These are phyloP conservation scores for Pelagophyceae sp. DNA, from an alignment of 352 stramenopile genomes.

Conservation along the genomic window DNA sequence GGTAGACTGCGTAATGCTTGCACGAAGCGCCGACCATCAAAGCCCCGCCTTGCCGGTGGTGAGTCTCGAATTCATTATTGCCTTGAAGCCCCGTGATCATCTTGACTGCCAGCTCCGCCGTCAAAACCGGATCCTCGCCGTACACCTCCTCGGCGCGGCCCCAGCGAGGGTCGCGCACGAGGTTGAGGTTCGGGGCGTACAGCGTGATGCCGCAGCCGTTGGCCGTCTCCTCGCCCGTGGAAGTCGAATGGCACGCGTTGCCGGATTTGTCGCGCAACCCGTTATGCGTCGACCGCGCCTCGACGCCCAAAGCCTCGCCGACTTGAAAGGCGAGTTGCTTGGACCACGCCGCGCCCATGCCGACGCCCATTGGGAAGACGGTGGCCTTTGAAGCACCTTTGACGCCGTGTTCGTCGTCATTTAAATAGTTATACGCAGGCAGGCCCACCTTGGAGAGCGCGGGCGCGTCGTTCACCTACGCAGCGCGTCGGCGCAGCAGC, in stretches of 20 bases:
- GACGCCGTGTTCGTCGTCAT: slow-evolving; percentile 81
- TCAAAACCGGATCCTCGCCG: slow-evolving; percentile 83
- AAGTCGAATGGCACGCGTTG: not conserved
- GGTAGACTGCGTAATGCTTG: slow-evolving; percentile 85
- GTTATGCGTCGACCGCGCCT: slow-evolving; percentile 70
- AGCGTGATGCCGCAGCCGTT: slow-evolving; percentile 69
- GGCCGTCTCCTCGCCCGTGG: not conserved
- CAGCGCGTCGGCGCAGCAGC: too few relatives aligned
- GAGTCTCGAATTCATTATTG: not conserved
- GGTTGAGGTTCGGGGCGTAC: slow-evolving; percentile 89
- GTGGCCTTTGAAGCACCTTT: slow-evolving; percentile 60
- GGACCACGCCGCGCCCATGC: slow-evolving; percentile 75
- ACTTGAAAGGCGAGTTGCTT: slow-evolving; percentile 60
- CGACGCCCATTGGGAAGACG: slow-evolving; percentile 76
- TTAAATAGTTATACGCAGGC: slow-evolving; percentile 81
- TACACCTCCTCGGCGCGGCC: slow-evolving; percentile 81
- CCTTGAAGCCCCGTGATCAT: slow-evolving; percentile 74
- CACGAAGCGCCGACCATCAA: slow-evolving; percentile 67
- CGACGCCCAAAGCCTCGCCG: slow-evolving; percentile 63
- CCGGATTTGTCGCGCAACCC: slow-evolving; percentile 30
- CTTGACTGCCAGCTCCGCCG: slow-evolving; percentile 64
- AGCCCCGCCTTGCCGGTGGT: slow-evolving; percentile 1
- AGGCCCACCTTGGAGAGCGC: slow-evolving; percentile 32
- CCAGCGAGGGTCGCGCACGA: slow-evolving; percentile 84
- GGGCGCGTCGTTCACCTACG: not conserved